Evolutionary conservation across 768 basidiomycete species (phyloP).

Genomic region (Agrocybe chaxingu): DNA sequence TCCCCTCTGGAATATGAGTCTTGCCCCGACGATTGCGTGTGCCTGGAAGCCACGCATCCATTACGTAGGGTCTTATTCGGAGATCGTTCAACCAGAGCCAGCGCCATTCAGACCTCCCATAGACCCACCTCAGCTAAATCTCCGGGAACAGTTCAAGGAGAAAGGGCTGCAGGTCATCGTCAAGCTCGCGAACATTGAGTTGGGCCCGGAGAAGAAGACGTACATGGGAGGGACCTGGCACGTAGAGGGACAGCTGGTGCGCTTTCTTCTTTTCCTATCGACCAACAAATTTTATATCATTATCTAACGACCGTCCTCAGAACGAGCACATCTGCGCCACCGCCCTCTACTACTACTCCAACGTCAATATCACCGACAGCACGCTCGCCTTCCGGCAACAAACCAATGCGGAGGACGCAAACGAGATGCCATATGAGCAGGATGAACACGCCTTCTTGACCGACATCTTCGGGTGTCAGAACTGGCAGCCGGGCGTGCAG

Average conservation of each 20-base stretch:
- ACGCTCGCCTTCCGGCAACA: conserved; percentile 23
- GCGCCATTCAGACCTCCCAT: conserved; percentile 5
- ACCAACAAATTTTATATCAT: too few relatives aligned
- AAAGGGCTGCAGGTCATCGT: conserved; percentile 21
- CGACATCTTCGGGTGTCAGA: conserved; percentile 22
- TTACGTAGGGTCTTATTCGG: conserved; percentile 13
- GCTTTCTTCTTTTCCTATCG: neutral
- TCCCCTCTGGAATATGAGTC: conserved; percentile 28
- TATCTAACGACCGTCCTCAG: conserved; percentile 5
- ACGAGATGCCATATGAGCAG: conserved; percentile 19
- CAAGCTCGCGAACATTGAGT: conserved; percentile 25
- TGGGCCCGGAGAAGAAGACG: conserved; percentile 26
- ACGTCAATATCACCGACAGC: conserved; percentile 21
- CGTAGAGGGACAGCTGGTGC: conserved; percentile 25
- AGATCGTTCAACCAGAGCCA: conserved; percentile 22
- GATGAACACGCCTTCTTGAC: conserved; percentile 25
- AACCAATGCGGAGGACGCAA: neutral
- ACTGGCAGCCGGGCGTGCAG: conserved; percentile 22
- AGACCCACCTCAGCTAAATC: conserved; percentile 4
- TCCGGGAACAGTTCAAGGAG: conserved; percentile 11
- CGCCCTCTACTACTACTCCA: conserved; percentile 26
- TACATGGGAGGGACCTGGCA: conserved; percentile 27
- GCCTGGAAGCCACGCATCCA: conserved; percentile 9
- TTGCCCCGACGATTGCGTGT: conserved; percentile 8
- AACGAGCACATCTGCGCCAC: conserved; percentile 33